These are phyloP conservation scores for Royoungia palumana DNA, from an alignment of 768 basidiomycete species.

Conservation along the genomic window DNA sequence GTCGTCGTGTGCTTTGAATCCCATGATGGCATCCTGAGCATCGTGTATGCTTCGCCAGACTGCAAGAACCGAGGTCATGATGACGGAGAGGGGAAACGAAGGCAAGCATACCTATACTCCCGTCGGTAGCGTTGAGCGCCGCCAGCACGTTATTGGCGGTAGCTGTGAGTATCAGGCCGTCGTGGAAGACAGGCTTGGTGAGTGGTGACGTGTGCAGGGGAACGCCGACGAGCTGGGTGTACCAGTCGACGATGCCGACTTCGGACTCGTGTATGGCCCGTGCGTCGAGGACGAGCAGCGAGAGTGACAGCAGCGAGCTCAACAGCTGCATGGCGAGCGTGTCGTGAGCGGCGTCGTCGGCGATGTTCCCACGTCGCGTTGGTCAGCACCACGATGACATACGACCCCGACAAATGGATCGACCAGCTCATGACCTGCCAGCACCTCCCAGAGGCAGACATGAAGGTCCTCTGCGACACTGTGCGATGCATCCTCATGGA, in stretches of 20 bases:
- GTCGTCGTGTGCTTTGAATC: slow-evolving; percentile 55
- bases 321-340: slow-evolving; percentile 15
- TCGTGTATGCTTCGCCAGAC: slow-evolving; percentile 83
- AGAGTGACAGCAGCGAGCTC: slow-evolving; percentile 17
- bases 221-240: slow-evolving; percentile 71
- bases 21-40: slow-evolving; percentile 61
- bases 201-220: slow-evolving; percentile 51
- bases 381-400: slow-evolving; percentile 27
- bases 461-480: slow-evolving; percentile 89
- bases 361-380: slow-evolving; percentile 17
- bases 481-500: slow-evolving; percentile 90
- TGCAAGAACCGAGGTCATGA: slow-evolving; percentile 25
- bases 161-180: slow-evolving; percentile 58
- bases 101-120: slow-evolving; percentile 57
- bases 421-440: slow-evolving; percentile 82
- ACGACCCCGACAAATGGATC: slow-evolving; percentile 79
- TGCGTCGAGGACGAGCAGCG: slow-evolving; percentile 22
- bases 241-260: slow-evolving; percentile 85
- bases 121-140: slow-evolving; percentile 62
- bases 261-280: slow-evolving; percentile 68
- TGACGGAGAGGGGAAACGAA: slow-evolving; percentile 3
- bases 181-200: slow-evolving; percentile 61
- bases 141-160: slow-evolving; percentile 78
- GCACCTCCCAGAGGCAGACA: slow-evolving; percentile 86
- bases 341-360: neutral